Conservation (phyloP, 1,284 basidiomycete species). For the Malassezia furfur region DNA sequence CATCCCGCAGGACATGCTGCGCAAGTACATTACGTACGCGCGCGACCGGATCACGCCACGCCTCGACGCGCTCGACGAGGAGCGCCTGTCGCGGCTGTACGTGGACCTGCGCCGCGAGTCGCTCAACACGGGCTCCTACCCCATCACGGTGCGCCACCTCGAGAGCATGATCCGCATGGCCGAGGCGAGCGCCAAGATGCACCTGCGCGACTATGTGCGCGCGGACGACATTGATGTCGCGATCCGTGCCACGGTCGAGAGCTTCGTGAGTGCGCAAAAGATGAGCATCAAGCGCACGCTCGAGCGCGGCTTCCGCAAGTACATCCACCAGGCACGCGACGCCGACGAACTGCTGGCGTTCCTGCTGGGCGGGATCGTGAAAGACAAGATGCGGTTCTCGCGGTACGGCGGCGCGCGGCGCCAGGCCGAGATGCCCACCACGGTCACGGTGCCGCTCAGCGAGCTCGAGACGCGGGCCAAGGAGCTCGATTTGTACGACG, state of each 20-base stretch:
- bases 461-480: constrained; percentile 58
- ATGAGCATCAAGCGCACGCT: constrained; percentile 96
- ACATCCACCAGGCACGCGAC: constrained; percentile 84
- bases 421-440: constrained; percentile 13
- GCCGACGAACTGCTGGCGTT: constrained; percentile 88
- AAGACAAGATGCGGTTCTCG: constrained; percentile 76
- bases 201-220: constrained; percentile 87
- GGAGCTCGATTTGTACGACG: constrained; percentile 88
- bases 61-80: constrained; percentile 86
- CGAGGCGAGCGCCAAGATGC: constrained; percentile 97
- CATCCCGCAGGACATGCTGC: constrained; percentile 90
- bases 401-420: constrained; percentile 20
- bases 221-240: constrained; percentile 94
- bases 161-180: constrained; percentile 99
- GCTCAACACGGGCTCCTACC: constrained; percentile 89
- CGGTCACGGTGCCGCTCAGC: constrained; percentile 34
- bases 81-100: constrained; percentile 87
- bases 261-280: constrained; percentile 94
- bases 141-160: constrained; percentile 92
- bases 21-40: constrained; percentile 99
- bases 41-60: constrained; percentile 85
- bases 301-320: constrained; percentile 84
- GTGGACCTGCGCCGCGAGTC: constrained; percentile 94
- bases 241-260: constrained; percentile 85
- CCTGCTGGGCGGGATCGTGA: constrained; percentile 84